Evolutionary conservation across 1,139 yeast species (phyloP).

Genomic region (Pichia sp.): DNA sequence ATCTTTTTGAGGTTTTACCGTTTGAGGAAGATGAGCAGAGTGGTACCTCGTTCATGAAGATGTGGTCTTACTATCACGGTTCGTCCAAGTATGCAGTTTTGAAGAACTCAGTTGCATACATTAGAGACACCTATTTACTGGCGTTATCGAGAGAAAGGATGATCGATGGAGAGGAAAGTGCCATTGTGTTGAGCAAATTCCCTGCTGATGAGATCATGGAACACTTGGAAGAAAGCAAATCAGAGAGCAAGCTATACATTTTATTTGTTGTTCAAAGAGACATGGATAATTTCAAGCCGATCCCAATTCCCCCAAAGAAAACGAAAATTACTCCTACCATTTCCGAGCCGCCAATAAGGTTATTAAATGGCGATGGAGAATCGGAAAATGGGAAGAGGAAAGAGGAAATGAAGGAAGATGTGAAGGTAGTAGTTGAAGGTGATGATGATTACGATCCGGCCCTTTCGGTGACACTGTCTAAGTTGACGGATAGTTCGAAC

Average conservation of each 20-base stretch:
- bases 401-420: neutral
- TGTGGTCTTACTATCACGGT: slow-evolving; percentile 42
- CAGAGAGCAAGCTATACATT: slow-evolving; percentile 14
- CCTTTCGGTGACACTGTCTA: slow-evolving; percentile 6
- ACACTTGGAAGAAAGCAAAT: slow-evolving; percentile 3
- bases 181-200: slow-evolving; percentile 14
- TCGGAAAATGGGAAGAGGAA: neutral
- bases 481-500: neutral
- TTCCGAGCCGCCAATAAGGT: neutral
- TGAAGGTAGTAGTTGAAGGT: neutral
- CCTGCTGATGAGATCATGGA: slow-evolving; percentile 11
- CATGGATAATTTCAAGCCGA: slow-evolving; percentile 7
- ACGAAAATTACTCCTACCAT: neutral
- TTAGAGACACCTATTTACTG: slow-evolving; percentile 64
- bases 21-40: slow-evolving; percentile 22
- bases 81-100: slow-evolving; percentile 47
- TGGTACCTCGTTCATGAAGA: slow-evolving; percentile 37
- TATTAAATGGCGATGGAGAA: neutral
- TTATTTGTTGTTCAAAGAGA: slow-evolving; percentile 20
- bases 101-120: slow-evolving; percentile 43
- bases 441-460: slow-evolving; percentile 15
- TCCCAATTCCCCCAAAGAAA: neutral
- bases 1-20: slow-evolving; percentile 42
- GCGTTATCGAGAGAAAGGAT: slow-evolving; percentile 35
- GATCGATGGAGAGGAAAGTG: slow-evolving; percentile 14